Conservation (phyloP, 1,284 basidiomycete species). For the Melampsora larici-populina region DNA sequence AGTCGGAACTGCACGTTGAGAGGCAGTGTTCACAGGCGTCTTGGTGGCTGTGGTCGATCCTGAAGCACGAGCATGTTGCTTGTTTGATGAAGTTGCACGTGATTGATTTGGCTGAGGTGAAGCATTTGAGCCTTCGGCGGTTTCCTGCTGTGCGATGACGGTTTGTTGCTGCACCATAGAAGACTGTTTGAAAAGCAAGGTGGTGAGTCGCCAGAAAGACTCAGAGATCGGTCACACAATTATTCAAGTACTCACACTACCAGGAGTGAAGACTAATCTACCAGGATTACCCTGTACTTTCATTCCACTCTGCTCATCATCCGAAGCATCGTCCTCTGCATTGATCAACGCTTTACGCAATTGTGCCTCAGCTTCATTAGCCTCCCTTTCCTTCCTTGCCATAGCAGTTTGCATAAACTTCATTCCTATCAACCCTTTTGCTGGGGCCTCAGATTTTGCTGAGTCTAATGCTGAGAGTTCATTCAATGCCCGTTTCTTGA, state of each 20-base stretch:
- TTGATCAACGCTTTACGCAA: conserved; percentile 45
- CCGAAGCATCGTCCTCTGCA: conserved; percentile 43
- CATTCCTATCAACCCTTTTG: conserved; percentile 48
- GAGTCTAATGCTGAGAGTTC: conserved; percentile 48
- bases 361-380: conserved; percentile 48
- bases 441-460: neutral
- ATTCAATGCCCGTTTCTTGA: conserved; percentile 30
- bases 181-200: neutral
- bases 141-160: neutral
- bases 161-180: neutral
- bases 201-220: neutral
- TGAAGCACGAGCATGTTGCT: conserved; percentile 19
- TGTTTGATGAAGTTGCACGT: neutral
- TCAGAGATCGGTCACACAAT: neutral
- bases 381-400: conserved; percentile 47
- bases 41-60: conserved; percentile 8
- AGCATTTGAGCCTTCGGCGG: neutral
- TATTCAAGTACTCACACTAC: conserved; percentile 17
- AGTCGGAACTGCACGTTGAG: neutral
- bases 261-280: conserved; percentile 33
- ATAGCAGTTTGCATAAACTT: conserved; percentile 54
- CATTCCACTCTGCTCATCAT: conserved; percentile 41
- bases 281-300: conserved; percentile 41
- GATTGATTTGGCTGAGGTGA: conserved; percentile 4
- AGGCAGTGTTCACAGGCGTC: neutral